Percentiles rank a stretch among this genome's conserved stretches.
phyloP scores from a whole-genome alignment of 2,329 filamentous ascomycete genomes.

The Venturiaceae sp. region DNA sequence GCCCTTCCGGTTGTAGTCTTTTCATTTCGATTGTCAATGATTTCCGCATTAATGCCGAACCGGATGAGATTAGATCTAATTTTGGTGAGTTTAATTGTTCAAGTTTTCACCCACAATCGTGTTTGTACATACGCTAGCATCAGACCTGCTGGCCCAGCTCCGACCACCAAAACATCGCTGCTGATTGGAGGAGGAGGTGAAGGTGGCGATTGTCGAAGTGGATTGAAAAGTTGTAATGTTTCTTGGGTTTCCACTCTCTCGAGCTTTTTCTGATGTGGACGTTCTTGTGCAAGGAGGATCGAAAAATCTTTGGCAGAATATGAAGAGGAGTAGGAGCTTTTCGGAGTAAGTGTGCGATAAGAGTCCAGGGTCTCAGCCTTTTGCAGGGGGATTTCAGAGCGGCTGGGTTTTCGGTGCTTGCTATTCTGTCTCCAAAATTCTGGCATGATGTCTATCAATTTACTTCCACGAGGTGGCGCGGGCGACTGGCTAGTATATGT shows the following conservation, averaged over 20 bases:
- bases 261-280: neutral
- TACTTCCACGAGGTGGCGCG: neutral
- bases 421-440: conserved; percentile 1
- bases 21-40: conserved; percentile 60
- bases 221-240: neutral
- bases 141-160: conserved; percentile 31
- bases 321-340: neutral
- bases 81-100: conserved; percentile 5
- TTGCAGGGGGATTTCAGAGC: neutral
- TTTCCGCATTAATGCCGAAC: conserved; percentile 54
- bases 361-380: neutral
- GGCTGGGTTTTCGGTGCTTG: neutral
- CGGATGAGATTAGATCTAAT: conserved; percentile 47
- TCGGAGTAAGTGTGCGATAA: neutral
- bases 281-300: neutral
- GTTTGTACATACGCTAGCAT: conserved; percentile 28
- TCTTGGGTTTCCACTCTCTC: neutral
- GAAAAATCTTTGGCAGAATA: neutral
- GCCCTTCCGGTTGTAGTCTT: conserved; percentile 59
- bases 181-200: neutral
- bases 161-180: conserved; percentile 20
- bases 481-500: neutral
- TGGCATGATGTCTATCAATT: neutral
- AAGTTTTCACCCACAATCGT: neutral
- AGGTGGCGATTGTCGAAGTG: neutral